Evolutionary conservation across 139 green algal genomes (phyloP).

Genomic region (Chlorella sp.): DNA sequence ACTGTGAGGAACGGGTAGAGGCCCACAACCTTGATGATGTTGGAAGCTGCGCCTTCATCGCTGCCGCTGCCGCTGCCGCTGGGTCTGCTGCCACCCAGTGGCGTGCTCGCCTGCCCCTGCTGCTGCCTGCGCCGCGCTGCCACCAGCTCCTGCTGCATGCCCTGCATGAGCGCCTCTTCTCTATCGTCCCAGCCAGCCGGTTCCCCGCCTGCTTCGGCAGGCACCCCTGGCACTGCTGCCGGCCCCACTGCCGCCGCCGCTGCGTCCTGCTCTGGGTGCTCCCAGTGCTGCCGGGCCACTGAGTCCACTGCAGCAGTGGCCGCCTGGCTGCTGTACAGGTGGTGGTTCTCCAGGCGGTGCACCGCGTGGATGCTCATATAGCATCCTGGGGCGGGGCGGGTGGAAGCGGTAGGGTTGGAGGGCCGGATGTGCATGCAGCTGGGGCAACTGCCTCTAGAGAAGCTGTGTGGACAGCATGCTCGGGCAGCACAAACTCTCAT

Average conservation of each 20-base stretch:
- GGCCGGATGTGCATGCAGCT: neutral
- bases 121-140: neutral
- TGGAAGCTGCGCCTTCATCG: neutral
- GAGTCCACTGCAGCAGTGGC: neutral
- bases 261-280: neutral
- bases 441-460: neutral
- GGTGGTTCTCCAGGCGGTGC: neutral
- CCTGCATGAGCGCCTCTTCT: neutral
- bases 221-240: neutral
- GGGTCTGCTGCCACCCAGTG: neutral
- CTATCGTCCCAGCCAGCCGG: too few species aligned
- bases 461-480: too few species aligned
- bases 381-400: neutral
- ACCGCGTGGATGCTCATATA: constrained; percentile 20
- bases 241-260: neutral
- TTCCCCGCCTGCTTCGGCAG: too few species aligned
- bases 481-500: too few species aligned
- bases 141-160: constrained; percentile 3
- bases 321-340: neutral
- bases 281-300: neutral
- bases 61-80: neutral
- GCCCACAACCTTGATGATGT: constrained; percentile 1
- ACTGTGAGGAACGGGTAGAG: constrained; percentile 28
- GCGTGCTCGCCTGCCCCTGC: neutral
- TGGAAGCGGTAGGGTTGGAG: neutral